Conservation (phyloP, 2,329 filamentous ascomycete genomes). For the Reticulascus tulasneorum region DNA sequence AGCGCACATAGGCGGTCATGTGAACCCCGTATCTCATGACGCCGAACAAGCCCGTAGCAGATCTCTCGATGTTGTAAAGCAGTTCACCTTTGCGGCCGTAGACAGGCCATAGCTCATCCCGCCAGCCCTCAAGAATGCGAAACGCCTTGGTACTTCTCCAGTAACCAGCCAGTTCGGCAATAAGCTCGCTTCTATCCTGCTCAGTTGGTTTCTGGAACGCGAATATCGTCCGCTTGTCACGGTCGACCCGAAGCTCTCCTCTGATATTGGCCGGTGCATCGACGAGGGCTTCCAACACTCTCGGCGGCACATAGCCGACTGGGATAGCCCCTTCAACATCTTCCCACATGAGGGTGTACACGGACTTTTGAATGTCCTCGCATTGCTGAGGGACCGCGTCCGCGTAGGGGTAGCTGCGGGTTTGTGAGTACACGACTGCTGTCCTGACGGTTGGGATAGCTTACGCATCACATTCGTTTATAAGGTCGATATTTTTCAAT, state of each 20-base stretch:
- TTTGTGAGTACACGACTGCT: no score
- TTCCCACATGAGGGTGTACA: constrained; percentile 65
- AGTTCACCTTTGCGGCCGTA: constrained; percentile 61
- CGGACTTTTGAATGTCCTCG: constrained; percentile 49
- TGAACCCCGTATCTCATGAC: constrained; percentile 77
- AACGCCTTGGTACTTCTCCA: constrained; percentile 73
- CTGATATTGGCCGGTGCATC: constrained; percentile 46
- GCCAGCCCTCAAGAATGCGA: constrained; percentile 71
- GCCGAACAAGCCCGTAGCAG: constrained; percentile 70
- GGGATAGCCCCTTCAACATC: constrained; percentile 59
- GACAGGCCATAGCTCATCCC: constrained; percentile 75
- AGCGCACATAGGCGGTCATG: constrained; percentile 67
- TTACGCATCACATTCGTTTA: no score
- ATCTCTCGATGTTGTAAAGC: constrained; percentile 73
- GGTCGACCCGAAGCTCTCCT: constrained; percentile 59
- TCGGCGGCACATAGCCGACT: constrained; percentile 57
- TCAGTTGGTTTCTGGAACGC: constrained; percentile 58
- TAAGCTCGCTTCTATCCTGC: constrained; percentile 55
- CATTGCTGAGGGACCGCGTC: no score
- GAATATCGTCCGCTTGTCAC: constrained; percentile 56
- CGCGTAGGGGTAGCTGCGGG: constrained; percentile 79
- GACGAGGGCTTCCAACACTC: constrained; percentile 45
- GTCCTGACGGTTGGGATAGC: no score
- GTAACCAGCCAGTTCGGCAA: constrained; percentile 55
- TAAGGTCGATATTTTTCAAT: no score